A percentile compares a stretch with the other conserved stretches of the same genome.
Conservation (phyloP, 176 grass and related monocot genomes). For the Thalia dealbata region DNA sequence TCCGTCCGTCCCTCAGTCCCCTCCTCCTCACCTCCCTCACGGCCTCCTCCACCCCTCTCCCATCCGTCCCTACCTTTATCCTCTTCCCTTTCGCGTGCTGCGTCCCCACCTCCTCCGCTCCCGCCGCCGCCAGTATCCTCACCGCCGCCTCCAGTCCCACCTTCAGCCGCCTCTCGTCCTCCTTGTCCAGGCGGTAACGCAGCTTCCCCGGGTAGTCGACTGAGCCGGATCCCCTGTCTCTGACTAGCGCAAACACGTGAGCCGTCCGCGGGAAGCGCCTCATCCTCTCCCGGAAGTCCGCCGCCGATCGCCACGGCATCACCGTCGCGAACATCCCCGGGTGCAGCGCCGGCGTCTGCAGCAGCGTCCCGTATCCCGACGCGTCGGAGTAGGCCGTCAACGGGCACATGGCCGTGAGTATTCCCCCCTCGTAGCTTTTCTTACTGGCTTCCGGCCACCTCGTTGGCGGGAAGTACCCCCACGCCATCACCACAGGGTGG, state of each 20-base stretch:
- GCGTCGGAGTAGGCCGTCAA: background rate
- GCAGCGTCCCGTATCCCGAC: conserved; percentile 11
- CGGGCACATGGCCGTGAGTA: conserved; percentile 15
- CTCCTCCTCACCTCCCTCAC: background rate
- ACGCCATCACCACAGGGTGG: conserved; percentile 22
- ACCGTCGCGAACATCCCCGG: conserved; percentile 22
- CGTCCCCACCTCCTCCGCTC: conserved; percentile 21
- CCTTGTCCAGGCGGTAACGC: conserved; percentile 1
- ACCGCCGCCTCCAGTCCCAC: conserved; percentile 1
- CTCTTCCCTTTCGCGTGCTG: conserved; percentile 12
- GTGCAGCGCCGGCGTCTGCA: conserved; percentile 24
- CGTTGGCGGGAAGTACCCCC: conserved; percentile 16
- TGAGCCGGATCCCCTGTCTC: conserved; percentile 13
- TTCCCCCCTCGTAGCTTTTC: conserved; percentile 18
- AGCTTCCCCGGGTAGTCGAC: background rate
- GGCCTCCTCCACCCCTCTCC: background rate
- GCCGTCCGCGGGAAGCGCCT: conserved; percentile 15
- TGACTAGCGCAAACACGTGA: conserved; percentile 17
- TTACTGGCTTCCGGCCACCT: background rate
- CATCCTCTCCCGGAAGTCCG: conserved; percentile 19
- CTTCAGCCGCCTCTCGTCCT: conserved; percentile 11
- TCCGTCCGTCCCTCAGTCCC: background rate
- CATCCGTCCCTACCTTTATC: background rate
- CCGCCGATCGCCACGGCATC: conserved; percentile 13
- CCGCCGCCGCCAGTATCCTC: conserved; percentile 16